phyloP scores from a whole-genome alignment of 2,329 filamentous ascomycete genomes.

The Gaeumannomyces tritici region DNA sequence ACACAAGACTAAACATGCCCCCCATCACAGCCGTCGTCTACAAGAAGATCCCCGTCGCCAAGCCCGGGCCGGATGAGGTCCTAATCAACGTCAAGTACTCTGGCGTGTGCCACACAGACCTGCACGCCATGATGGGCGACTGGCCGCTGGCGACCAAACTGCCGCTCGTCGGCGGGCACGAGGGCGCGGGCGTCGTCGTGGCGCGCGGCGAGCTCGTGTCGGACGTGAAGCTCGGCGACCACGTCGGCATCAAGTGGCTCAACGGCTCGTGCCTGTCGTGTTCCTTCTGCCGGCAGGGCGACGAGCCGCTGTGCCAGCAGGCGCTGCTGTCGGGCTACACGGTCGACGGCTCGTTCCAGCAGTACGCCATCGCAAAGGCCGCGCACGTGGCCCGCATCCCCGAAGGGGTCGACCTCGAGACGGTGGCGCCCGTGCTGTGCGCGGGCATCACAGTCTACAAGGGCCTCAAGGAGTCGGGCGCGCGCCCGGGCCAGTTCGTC shows the following conservation, averaged over 20 bases:
- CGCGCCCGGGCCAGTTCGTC: constrained; percentile 56
- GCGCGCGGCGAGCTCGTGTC: constrained; percentile 67
- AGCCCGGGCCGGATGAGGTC: constrained; percentile 28
- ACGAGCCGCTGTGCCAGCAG: constrained; percentile 75
- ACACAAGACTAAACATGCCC: background rate
- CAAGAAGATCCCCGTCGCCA: constrained; percentile 76
- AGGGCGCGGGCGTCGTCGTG: constrained; percentile 76
- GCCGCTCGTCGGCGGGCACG: constrained; percentile 74
- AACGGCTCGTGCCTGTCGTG: constrained; percentile 80
- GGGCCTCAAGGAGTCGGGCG: constrained; percentile 61
- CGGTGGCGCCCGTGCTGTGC: constrained; percentile 66
- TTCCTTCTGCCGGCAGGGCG: constrained; percentile 68
- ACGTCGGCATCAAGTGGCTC: constrained; percentile 88
- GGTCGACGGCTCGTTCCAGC: constrained; percentile 87
- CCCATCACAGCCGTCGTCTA: constrained; percentile 48
- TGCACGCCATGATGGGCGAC: constrained; percentile 71
- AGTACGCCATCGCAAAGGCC: constrained; percentile 83
- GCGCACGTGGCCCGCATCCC: constrained; percentile 76
- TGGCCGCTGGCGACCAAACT: constrained; percentile 79
- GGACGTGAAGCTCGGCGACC: constrained; percentile 72
- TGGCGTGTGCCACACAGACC: constrained; percentile 65
- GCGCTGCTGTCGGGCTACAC: constrained; percentile 80
- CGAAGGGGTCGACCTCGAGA: constrained; percentile 66
- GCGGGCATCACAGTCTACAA: constrained; percentile 72
- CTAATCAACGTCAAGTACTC: constrained; percentile 46